Conservation (phyloP, 23 red algal genomes). For the Gracilaria domingensis region DNA sequence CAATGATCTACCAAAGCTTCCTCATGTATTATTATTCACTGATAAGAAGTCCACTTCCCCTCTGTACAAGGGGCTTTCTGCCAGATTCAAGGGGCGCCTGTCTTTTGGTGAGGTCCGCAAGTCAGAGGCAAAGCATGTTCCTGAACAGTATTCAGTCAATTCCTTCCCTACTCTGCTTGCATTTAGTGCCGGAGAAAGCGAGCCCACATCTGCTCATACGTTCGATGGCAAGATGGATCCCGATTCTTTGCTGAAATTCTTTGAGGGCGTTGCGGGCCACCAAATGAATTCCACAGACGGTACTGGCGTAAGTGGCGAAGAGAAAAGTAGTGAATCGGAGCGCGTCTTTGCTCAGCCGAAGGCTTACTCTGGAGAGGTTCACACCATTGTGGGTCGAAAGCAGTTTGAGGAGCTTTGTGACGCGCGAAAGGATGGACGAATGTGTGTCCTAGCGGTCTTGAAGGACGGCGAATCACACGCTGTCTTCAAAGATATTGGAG, state of each 20-base stretch:
- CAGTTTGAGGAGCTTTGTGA: slow-evolving; percentile 69
- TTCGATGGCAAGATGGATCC: slow-evolving; percentile 67
- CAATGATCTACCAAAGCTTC: slow-evolving; percentile 69
- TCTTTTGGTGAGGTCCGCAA: slow-evolving; percentile 85
- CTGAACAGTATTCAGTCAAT: slow-evolving; percentile 19
- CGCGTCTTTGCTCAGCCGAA: slow-evolving; percentile 70
- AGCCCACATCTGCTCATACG: slow-evolving; percentile 17
- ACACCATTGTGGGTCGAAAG: slow-evolving; percentile 9
- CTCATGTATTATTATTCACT: slow-evolving; percentile 93
- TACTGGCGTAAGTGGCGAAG: background rate
- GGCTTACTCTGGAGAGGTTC: slow-evolving; percentile 59
- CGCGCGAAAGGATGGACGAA: slow-evolving; percentile 73
- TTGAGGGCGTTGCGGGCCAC: slow-evolving; percentile 29
- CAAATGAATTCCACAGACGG: background rate
- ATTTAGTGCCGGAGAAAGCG: slow-evolving; percentile 49
- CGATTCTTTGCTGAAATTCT: slow-evolving; percentile 49
- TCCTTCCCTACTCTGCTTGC: slow-evolving; percentile 55
- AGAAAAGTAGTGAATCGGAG: slow-evolving; percentile 21
- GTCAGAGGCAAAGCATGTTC: slow-evolving; percentile 47
- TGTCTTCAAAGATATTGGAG: slow-evolving; percentile 13
- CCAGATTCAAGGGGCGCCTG: slow-evolving; percentile 58
- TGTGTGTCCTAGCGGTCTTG: slow-evolving; percentile 64
- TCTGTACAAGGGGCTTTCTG: slow-evolving; percentile 82
- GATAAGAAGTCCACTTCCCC: slow-evolving; percentile 71
- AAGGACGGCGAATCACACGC: slow-evolving; percentile 18